These are phyloP conservation scores for Thinopyrum obtusiflorum DNA, from an alignment of 202 grass and related monocot genomes.

Conservation along the genomic window DNA sequence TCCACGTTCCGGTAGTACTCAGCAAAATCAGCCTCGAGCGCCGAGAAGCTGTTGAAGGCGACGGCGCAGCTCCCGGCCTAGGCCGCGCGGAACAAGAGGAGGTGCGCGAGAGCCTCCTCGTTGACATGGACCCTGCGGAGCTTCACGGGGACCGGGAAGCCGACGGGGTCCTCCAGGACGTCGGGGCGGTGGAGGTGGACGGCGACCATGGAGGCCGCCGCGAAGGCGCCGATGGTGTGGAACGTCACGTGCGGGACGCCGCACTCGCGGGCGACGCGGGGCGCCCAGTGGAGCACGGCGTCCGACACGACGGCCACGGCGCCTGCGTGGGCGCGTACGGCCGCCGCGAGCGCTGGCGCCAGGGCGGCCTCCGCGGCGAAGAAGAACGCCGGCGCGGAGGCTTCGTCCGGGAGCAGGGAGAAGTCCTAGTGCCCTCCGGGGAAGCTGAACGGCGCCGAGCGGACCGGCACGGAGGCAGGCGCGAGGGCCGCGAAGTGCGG, in stretches of 20 bases:
- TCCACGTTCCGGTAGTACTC: constrained; percentile 20
- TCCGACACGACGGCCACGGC: constrained; percentile 37
- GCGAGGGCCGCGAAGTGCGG: constrained; percentile 28
- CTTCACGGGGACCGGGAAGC: constrained; percentile 6
- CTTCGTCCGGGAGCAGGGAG: constrained; percentile 28
- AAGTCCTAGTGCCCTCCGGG: constrained; percentile 28
- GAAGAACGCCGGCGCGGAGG: constrained; percentile 22
- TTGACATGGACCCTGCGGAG: neutral
- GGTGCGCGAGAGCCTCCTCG: constrained; percentile 34
- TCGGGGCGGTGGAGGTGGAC: constrained; percentile 15
- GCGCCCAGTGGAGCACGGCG: constrained; percentile 37
- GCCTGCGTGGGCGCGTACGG: neutral
- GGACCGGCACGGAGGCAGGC: neutral
- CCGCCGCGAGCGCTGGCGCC: neutral
- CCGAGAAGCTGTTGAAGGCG: constrained; percentile 33
- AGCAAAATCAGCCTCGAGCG: constrained; percentile 30
- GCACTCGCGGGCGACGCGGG: constrained; percentile 36
- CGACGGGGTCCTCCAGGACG: neutral
- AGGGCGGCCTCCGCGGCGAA: constrained; percentile 21
- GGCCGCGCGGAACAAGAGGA: constrained; percentile 31
- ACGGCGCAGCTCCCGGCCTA: constrained; percentile 40
- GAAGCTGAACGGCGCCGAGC: constrained; percentile 18
- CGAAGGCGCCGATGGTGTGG: constrained; percentile 41
- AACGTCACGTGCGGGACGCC: constrained; percentile 42
- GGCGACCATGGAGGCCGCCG: constrained; percentile 8